Base-by-base conservation (phyloP, 2,329 filamentous ascomycete genomes). In the Diaporthe citriasiana region DNA sequence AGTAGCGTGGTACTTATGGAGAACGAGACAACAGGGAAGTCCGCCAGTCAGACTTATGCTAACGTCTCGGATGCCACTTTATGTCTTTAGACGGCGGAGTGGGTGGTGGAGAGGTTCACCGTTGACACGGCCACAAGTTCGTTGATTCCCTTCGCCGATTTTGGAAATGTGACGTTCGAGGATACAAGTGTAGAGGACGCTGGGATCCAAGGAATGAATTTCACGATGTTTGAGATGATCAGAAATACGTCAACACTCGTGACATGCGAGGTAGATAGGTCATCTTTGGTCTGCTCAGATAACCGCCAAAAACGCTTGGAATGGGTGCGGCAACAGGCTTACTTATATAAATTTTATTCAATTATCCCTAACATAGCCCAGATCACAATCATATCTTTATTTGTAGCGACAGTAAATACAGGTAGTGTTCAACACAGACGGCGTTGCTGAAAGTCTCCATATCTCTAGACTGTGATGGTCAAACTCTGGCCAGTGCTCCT, bases 201-300 rank as follows among this genome's bases (percentile, higher is more conserved):
- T 7, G 57, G 38, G n/a, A 45, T 60, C 1, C 13, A 60, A 42
- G 57, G 57, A 1, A 42, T 60, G 57, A 42, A 60, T 17, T 27
- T 60, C 25, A 60, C 57, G 5, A 42, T 60, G 57, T 60, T 60
- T 42, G 57, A 60, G 57, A 60, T 60, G 57, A 60, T 60, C 38
- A 60, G 38, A 19, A 60, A 60, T 15, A 60, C 38, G 8, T 60
- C 38, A 2, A 60, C 57, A 30, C 57, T 60, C 10, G 57, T 38
- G n/a, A 60, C 38, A 19, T 60, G 57, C 3, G n/a, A 60, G n/a
- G 57, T 60, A 5, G 6, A 60, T 10, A 38, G 57, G 10, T 60
- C 57, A 9, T 60, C 38, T 27, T 38, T 60, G n/a, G 57, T 22
- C n/a, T 60, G 57, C 25, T 45, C 38, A 17, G 38, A 60, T n/a